phyloP scores from a whole-genome alignment of 768 basidiomycete species.

The Russula olivacea region DNA sequence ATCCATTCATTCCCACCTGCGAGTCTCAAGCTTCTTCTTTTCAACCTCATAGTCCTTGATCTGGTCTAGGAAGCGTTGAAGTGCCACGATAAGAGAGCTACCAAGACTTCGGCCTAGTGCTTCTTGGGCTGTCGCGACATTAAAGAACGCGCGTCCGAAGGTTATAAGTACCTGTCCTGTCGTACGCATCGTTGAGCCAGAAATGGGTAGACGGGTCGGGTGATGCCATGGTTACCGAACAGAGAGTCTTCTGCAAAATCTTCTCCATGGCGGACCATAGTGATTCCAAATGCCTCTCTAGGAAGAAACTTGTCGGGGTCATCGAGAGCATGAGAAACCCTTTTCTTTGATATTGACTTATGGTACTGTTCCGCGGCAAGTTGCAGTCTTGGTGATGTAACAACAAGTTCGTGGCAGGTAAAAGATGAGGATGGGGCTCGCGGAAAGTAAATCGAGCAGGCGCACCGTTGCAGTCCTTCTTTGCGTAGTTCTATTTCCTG shows the following conservation, averaged over 20 bases:
- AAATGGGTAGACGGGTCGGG: background rate
- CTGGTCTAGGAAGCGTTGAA: conserved; percentile 60
- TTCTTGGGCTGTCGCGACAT: conserved; percentile 80
- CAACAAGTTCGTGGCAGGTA: background rate
- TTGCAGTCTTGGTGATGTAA: conserved; percentile 12
- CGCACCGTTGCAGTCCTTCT: conserved; percentile 68
- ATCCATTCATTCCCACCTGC: conserved; percentile 48
- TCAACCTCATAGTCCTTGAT: conserved; percentile 79
- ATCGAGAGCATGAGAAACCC: conserved; percentile 32
- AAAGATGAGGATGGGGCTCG: background rate
- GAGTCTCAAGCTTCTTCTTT: conserved; percentile 82
- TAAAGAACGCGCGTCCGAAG: conserved; percentile 80
- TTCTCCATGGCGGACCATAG: conserved; percentile 40
- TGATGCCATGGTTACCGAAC: conserved; percentile 15
- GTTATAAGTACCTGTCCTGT: conserved; percentile 67
- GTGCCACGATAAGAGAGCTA: conserved; percentile 64
- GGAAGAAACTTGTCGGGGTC: conserved; percentile 36
- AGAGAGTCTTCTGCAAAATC: conserved; percentile 31
- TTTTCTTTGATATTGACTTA: conserved; percentile 28
- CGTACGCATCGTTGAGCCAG: background rate
- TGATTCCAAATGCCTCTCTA: conserved; percentile 39
- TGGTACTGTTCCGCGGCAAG: conserved; percentile 24
- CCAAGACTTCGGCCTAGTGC: conserved; percentile 65
- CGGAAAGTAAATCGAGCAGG: conserved; percentile 1
- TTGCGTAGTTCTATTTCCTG: conserved; percentile 77